Conservation (phyloP, 768 basidiomycete genomes). For the Thelephora ganbajun region DNA sequence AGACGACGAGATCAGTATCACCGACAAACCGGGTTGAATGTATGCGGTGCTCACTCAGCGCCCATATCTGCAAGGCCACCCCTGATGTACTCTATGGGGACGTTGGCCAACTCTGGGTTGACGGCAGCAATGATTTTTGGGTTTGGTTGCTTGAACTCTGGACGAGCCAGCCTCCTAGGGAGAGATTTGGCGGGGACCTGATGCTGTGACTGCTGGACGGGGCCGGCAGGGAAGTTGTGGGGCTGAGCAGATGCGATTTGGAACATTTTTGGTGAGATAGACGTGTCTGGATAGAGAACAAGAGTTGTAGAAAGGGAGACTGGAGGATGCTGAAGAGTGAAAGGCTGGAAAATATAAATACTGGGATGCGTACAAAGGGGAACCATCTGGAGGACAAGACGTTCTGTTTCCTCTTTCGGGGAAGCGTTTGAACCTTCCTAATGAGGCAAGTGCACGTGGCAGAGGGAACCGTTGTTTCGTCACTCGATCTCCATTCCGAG, state of each 20-base stretch:
- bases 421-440: no score
- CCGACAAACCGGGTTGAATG: not conserved
- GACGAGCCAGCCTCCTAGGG: conserved; percentile 63
- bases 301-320: no score
- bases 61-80: conserved; percentile 31
- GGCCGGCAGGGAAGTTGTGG: conserved; percentile 11
- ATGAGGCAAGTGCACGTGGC: no score
- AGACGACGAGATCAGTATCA: no score
- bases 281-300: no score
- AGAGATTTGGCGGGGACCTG: conserved; percentile 25
- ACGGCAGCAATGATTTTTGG: conserved; percentile 39
- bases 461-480: no score
- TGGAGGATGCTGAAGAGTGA: no score
- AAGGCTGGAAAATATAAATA: no score
- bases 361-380: no score
- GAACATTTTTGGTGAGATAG: conserved; percentile 10
- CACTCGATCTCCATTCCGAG: no score
- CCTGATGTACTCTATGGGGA: conserved; percentile 57
- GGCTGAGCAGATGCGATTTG: conserved; percentile 15
- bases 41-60: conserved; percentile 19
- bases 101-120: conserved; percentile 36
- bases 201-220: conserved; percentile 7
- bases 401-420: no score
- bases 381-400: no score
- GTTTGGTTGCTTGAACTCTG: conserved; percentile 47